Evolutionary conservation across 139 green algal species (phyloP), one percentile per base, ranked within the genome.

Genomic region (Edaphochlamys debaryana): DNA sequence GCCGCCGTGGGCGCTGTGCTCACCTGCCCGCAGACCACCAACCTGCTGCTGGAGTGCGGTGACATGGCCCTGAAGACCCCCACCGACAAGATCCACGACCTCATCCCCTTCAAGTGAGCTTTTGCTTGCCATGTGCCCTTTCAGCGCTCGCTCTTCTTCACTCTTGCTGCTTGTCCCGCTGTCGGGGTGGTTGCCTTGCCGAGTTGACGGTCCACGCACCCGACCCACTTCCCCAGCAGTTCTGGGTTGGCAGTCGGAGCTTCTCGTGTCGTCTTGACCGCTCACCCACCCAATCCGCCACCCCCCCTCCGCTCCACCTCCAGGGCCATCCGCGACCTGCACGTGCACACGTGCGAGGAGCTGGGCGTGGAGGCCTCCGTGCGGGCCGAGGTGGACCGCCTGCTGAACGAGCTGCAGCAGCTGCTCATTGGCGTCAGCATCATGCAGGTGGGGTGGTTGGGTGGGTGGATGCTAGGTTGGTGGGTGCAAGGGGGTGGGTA

Each of bases 351-450:
- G 0, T 94, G 92, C 34, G 81, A 91, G 5, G 69, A 90, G 38
- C 90, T 98, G 41, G 86, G 86, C 32, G 86, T 97, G 20, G 90
- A 95, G 73, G 34, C 80, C 0, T 69, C 71, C 6, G 87, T 93
- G 1, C 58, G 69, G 8, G 82, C 84, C 13, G 92, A 96, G 58
- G 89, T 98, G 58, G 92, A 95, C 62, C 42, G 54, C 71, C 90
- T 98, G 84, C 86, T 98, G 56, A 90, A 82, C 48, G 92, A 98
- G 80, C 92, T 98, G 75, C 67, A 94, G 85, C 94, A 98, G 92
- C 92, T 98, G 79, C 91, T 98, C 34, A 92, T 97, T 19, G 96
- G 96, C 73, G 94, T 98, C 67, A 92, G 85, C 80, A 98, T 98
- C 87, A 95, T 98, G 92, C 93, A 94, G 92, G 89, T 92, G 66